Evolutionary conservation across 371 early-diverging fungal genomes (phyloP).

Genomic region (Circinella minor): DNA sequence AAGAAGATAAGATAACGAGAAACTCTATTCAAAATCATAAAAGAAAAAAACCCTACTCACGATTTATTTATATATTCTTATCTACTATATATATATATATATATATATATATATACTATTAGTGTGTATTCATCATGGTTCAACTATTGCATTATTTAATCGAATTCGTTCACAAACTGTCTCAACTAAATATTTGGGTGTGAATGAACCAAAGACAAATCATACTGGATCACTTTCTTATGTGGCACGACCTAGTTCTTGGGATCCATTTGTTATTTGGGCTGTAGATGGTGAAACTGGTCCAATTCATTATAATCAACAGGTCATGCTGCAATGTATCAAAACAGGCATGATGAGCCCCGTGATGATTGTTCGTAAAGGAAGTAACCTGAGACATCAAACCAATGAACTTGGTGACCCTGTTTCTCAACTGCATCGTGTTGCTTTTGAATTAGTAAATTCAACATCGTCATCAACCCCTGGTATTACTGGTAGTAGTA

Average conservation of each 20-base stretch:
- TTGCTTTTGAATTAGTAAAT: conserved; percentile 71
- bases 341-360: conserved; percentile 78
- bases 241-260: conserved; percentile 40
- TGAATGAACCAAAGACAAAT: conserved; percentile 41
- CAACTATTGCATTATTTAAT: conserved; percentile 78
- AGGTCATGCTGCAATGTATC: conserved; percentile 75
- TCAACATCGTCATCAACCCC: neutral
- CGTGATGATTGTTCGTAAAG: conserved; percentile 68
- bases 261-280: conserved; percentile 92
- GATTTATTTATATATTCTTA: too few species aligned
- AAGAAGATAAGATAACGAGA: conserved; percentile 4
- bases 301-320: conserved; percentile 75
- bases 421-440: conserved; percentile 85
- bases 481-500: neutral
- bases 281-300: conserved; percentile 57
- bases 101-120: neutral
- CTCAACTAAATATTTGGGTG: conserved; percentile 78
- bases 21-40: neutral
- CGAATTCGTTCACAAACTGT: conserved; percentile 82
- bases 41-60: neutral
- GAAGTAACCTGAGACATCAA: conserved; percentile 60
- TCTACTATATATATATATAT: too few species aligned
- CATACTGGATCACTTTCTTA: conserved; percentile 15
- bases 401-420: conserved; percentile 49
- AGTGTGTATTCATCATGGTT: conserved; percentile 76